Evolutionary conservation across 805 yeast species (phyloP).

Genomic region (Saccharomyces paradoxus): DNA sequence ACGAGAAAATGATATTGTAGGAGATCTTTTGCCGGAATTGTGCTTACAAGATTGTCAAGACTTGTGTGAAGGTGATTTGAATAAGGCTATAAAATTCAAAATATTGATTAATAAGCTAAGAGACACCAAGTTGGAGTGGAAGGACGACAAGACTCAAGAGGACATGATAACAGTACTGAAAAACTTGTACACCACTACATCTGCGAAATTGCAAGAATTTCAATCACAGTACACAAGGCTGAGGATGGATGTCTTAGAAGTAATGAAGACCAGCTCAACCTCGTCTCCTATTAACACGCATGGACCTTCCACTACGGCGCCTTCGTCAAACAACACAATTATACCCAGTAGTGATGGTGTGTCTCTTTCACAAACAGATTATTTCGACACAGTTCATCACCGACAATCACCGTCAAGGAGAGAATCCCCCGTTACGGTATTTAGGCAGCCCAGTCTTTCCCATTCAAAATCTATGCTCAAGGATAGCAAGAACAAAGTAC

Average conservation of each 20-base stretch:
- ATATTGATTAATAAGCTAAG: conserved; percentile 49
- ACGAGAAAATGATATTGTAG: conserved; percentile 31
- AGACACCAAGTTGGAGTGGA: conserved; percentile 11
- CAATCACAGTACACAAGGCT: conserved; percentile 25
- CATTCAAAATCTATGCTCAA: not conserved
- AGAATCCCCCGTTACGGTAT: not conserved
- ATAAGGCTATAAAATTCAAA: conserved; percentile 53
- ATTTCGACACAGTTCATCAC: conserved; percentile 10
- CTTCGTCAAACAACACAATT: not conserved
- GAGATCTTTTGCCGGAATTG: conserved; percentile 61
- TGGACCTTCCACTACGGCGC: conserved; percentile 1
- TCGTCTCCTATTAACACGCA: not conserved
- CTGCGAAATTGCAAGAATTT: conserved; percentile 25
- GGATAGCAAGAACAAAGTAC: not conserved
- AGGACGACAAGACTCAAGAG: conserved; percentile 16
- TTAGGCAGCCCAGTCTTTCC: not conserved
- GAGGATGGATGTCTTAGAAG: conserved; percentile 26
- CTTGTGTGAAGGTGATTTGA: conserved; percentile 50
- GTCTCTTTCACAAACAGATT: conserved; percentile 5
- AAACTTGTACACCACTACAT: conserved; percentile 21
- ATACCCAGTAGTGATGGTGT: not conserved
- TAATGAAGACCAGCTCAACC: conserved; percentile 14
- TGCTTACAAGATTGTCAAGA: conserved; percentile 66
- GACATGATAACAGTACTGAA: conserved; percentile 24
- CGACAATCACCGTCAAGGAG: not conserved